Evolutionary conservation across 2,329 filamentous ascomycete genomes (phyloP), one percentile per base, ranked within the genome.

Genomic region (Ascochyta fabae): DNA sequence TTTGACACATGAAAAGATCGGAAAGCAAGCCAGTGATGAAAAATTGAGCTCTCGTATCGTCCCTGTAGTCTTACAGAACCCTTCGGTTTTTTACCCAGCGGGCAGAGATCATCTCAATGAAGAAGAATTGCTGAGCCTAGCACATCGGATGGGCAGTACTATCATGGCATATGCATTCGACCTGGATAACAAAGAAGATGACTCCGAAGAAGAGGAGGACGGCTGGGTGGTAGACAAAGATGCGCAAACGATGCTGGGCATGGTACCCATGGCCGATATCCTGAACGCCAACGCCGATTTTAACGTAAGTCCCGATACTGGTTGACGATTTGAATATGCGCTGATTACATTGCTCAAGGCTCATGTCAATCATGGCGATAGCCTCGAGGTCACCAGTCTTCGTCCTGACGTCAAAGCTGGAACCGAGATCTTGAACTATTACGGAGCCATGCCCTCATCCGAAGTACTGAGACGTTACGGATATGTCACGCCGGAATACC

Each of bases 161-260:
- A 61, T 68, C 12, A 68, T 68, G 65, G 56, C 64, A 12, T 68
- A 68, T 16, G 65, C 64, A 9, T 68, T 68, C 13, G 64, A 68
- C 24, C 53, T 68, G 3, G 64, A 64, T 1, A 60, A 64, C 9
- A 57, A 60, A 4, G 52, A 58, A 4, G 65, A 66, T 2, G 46
- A 64, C 5, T 49, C 51, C 0, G 64, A 68, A 9, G 59, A 61
- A 4, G 65, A 62, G 13, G 65, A 68, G 26, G 65, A 68, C 15
- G 65, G 65, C 6, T 68, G 65, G 65, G 47, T 65, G 1, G 60
- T 66, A 23, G 65, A 68, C n/a, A 63, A 53, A 4, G 65, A 68
- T 12, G 65, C 60, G 7, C 60, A 56, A 9, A 62, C 53, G 8
- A 61, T 65, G 43, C 53, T 68, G 3, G 65, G 65, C 2, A 68